A percentile compares a stretch with the other conserved stretches of the same genome.
Conservation (phyloP, 352 stramenopile species). For the Globisporangium abappressorium region DNA sequence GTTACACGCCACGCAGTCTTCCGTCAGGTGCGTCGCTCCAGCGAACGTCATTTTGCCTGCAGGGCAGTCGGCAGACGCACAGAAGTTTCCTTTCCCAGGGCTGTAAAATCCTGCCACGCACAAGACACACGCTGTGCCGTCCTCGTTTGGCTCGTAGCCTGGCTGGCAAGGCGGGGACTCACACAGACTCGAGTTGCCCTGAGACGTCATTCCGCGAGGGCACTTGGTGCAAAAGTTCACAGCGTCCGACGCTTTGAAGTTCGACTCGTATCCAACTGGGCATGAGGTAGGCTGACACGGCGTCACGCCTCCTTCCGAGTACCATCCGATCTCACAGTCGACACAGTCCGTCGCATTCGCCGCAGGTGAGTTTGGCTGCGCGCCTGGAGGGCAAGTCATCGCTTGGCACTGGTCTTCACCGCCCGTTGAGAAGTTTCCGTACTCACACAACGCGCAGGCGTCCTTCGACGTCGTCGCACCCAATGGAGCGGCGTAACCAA, state of each 20-base stretch:
- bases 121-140: constrained; percentile 25
- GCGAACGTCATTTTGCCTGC: constrained; percentile 22
- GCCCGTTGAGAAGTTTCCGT: constrained; percentile 29
- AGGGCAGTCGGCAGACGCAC: constrained; percentile 24
- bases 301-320: constrained; percentile 27
- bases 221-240: constrained; percentile 30
- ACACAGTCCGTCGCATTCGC: constrained; percentile 25
- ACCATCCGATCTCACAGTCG: constrained; percentile 30
- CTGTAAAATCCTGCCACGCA: constrained; percentile 33
- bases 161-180: constrained; percentile 32
- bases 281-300: constrained; percentile 28
- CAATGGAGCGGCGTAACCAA: constrained; percentile 17
- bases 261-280: constrained; percentile 27
- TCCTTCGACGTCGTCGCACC: constrained; percentile 21
- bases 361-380: constrained; percentile 24
- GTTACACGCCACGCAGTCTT: constrained; percentile 30
- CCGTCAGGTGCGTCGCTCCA: constrained; percentile 21
- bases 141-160: constrained; percentile 38
- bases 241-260: constrained; percentile 26
- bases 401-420: constrained; percentile 28
- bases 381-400: constrained; percentile 29
- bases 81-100: constrained; percentile 27
- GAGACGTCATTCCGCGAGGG: constrained; percentile 29
- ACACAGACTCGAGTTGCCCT: constrained; percentile 31
- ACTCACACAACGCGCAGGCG: constrained; percentile 28